Conservation (phyloP, 306 rosid genomes). For the Cicer arietinum region DNA sequence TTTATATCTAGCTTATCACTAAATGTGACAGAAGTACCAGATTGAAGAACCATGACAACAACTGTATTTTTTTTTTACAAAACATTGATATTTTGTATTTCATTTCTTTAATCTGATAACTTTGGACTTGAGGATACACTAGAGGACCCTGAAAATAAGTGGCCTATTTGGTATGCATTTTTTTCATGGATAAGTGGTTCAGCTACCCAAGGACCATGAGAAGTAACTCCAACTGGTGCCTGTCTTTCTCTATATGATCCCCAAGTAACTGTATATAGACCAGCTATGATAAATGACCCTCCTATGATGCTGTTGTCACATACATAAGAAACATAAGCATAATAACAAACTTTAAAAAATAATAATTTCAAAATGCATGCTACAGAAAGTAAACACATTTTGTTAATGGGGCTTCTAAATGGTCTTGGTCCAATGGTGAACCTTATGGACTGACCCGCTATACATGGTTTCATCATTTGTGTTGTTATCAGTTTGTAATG, state of each 20-base stretch:
- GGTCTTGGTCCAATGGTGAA: background rate
- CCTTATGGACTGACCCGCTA: background rate
- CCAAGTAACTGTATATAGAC: constrained; percentile 88
- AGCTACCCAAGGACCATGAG: constrained; percentile 50
- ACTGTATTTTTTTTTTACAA: constrained; percentile 43
- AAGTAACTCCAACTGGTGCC: constrained; percentile 43
- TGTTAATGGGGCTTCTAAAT: background rate
- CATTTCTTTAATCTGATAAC: constrained; percentile 59
- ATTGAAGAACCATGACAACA: constrained; percentile 29
- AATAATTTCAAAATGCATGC: constrained; percentile 22
- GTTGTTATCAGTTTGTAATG: background rate
- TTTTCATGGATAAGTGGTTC: constrained; percentile 72
- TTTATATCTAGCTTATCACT: background rate
- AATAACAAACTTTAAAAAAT: constrained; percentile 41
- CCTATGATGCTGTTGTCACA: constrained; percentile 76
- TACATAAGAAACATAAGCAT: constrained; percentile 42
- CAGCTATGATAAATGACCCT: constrained; percentile 75
- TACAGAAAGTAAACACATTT: constrained; percentile 17
- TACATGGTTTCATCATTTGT: background rate
- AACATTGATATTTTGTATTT: background rate
- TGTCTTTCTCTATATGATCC: constrained; percentile 71
- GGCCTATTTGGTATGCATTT: constrained; percentile 42
- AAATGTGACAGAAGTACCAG: background rate
- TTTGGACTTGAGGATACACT: constrained; percentile 48
- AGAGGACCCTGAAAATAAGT: constrained; percentile 33